Conservation (phyloP, 768 basidiomycete genomes). For the Amylocystis lapponica region DNA sequence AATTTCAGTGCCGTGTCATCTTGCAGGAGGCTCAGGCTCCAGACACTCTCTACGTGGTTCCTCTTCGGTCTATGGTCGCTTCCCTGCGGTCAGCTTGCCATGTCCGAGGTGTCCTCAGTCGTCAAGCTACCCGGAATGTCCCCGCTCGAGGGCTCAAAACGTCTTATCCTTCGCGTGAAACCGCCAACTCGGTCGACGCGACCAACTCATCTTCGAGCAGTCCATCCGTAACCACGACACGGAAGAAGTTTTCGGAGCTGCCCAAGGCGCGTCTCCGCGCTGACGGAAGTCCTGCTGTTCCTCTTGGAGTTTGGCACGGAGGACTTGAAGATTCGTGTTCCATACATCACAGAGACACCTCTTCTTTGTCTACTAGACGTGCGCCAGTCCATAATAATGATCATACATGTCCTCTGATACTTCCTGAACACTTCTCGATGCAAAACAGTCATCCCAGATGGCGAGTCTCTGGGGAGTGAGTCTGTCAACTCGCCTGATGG, state of each 20-base stretch:
- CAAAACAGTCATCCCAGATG: background rate
- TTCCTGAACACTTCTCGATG: background rate
- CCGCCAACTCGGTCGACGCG: background rate
- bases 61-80: slow-evolving; percentile 12
- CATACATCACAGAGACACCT: slow-evolving; percentile 1
- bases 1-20: background rate
- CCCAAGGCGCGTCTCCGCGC: slow-evolving; percentile 41
- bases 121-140: background rate
- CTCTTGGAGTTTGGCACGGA: slow-evolving; percentile 39
- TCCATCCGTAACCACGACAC: slow-evolving; percentile 30
- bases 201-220: slow-evolving; percentile 7
- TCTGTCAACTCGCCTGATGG: too few species aligned
- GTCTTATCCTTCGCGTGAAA: background rate
- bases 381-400: slow-evolving; percentile 5
- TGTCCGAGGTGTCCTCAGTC: slow-evolving; percentile 4
- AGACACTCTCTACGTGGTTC: too few species aligned
- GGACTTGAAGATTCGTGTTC: slow-evolving; percentile 17
- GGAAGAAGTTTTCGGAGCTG: slow-evolving; percentile 53
- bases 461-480: too few species aligned
- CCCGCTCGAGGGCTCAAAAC: slow-evolving; percentile 1
- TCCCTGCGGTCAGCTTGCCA: slow-evolving; percentile 8
- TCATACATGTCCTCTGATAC: background rate
- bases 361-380: slow-evolving; percentile 5
- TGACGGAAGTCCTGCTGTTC: slow-evolving; percentile 38
- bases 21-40: background rate